Evolutionary conservation across 2,329 filamentous ascomycete genomes (phyloP).

Genomic region (Lecanosticta acicola): DNA sequence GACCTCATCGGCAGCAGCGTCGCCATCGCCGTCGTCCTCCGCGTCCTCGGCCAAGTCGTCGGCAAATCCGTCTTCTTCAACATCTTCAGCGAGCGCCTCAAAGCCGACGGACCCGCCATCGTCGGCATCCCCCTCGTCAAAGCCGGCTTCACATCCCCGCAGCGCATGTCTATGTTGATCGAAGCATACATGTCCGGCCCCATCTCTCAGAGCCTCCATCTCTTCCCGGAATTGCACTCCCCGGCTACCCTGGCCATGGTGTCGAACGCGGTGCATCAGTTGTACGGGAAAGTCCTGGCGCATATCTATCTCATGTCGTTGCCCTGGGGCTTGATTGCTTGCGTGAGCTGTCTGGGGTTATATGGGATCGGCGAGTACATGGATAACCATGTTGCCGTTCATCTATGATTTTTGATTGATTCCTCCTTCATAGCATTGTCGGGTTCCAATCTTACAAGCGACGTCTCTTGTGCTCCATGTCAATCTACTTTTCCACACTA

Average conservation of each 20-base stretch:
- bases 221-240: conserved; percentile 16
- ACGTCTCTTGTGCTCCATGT: too few species aligned
- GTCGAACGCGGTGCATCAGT: conserved; percentile 13
- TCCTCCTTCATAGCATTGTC: too few species aligned
- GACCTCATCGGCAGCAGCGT: conserved; percentile 64
- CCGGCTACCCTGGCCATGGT: conserved; percentile 8
- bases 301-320: conserved; percentile 19
- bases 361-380: conserved; percentile 19
- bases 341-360: conserved; percentile 12
- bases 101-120: conserved; percentile 44
- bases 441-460: too few species aligned
- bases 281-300: conserved; percentile 20
- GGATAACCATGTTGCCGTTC: conserved; percentile 10
- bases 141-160: conserved; percentile 7
- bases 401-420: conserved; percentile 11
- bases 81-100: conserved; percentile 44
- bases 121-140: conserved; percentile 34
- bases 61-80: conserved; percentile 45
- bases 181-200: conserved; percentile 15
- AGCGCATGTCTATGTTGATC: conserved; percentile 10
- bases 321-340: conserved; percentile 15
- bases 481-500: too few species aligned
- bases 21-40: conserved; percentile 60
- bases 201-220: conserved; percentile 11
- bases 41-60: conserved; percentile 60